Evolutionary conservation across 139 green algal genomes (phyloP).

Genomic region (Tetraselmis striata): DNA sequence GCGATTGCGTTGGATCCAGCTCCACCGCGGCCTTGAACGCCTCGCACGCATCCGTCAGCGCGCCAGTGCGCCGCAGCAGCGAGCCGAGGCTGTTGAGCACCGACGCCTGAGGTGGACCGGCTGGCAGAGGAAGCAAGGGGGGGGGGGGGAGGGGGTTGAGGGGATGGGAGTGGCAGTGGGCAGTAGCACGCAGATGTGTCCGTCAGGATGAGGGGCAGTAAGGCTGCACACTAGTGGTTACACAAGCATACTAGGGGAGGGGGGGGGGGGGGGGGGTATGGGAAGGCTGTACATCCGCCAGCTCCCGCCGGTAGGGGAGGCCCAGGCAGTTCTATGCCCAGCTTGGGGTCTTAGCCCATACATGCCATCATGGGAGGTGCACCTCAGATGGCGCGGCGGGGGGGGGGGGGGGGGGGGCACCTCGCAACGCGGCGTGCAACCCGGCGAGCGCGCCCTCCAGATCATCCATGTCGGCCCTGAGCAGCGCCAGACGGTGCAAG

Average conservation of each 20-base stretch:
- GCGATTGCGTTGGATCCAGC: neutral
- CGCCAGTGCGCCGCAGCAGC: neutral
- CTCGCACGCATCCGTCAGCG: neutral
- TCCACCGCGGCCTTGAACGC: neutral
- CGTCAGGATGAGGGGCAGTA: neutral
- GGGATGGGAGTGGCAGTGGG: neutral
- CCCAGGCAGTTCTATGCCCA: too few relatives aligned
- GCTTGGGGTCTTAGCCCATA: neutral
- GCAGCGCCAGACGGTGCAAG: neutral
- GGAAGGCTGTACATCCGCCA: neutral
- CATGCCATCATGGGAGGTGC: neutral
- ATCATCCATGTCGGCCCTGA: neutral
- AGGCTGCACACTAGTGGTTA: neutral
- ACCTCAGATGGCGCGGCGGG: neutral
- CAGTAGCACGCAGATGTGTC: neutral
- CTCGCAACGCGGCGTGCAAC: too few relatives aligned
- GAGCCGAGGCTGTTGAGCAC: neutral
- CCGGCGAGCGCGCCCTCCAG: neutral
- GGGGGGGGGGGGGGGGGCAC: too few relatives aligned
- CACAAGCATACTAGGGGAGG: neutral
- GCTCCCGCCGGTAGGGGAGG: too few relatives aligned
- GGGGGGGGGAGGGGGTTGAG: neutral
- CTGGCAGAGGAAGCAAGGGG: neutral
- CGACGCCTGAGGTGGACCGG: neutral
- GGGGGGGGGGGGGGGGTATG: neutral